phyloP scores from a whole-genome alignment of 176 grass and related monocot species.

The Zizania latifolia region DNA sequence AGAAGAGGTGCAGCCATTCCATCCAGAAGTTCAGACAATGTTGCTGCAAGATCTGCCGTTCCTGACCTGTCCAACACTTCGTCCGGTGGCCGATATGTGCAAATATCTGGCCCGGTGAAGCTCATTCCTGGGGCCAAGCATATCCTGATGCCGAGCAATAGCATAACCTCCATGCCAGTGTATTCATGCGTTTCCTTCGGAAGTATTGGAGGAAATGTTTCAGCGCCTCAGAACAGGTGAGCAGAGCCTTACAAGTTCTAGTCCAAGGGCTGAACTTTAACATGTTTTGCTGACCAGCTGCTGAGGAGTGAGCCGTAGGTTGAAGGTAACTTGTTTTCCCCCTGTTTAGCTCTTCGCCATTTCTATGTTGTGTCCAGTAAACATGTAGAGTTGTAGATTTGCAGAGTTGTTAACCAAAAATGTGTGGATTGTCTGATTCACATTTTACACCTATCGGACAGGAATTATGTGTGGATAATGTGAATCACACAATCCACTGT shows the following conservation, averaged over 20 bases:
- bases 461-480: too few relatives aligned
- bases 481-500: too few relatives aligned
- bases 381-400: background rate
- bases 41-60: conserved; percentile 1
- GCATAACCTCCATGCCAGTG: conserved; percentile 33
- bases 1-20: conserved; percentile 1
- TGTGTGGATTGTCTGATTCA: background rate
- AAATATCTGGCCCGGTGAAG: conserved; percentile 43
- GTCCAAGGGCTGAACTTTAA: background rate
- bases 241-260: conserved; percentile 16
- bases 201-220: conserved; percentile 11
- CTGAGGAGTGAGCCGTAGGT: background rate
- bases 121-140: conserved; percentile 46
- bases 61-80: conserved; percentile 18
- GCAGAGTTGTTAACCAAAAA: too few relatives aligned
- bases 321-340: conserved; percentile 19
- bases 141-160: conserved; percentile 40
- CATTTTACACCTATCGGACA: too few relatives aligned
- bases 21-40: conserved; percentile 17
- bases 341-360: background rate
- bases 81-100: conserved; percentile 11
- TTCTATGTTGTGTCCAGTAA: background rate
- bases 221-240: conserved; percentile 14
- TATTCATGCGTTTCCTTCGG: conserved; percentile 37
- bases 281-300: background rate